Conservation (phyloP, 2,329 filamentous ascomycete genomes). For the Fusarium tricinctum region DNA sequence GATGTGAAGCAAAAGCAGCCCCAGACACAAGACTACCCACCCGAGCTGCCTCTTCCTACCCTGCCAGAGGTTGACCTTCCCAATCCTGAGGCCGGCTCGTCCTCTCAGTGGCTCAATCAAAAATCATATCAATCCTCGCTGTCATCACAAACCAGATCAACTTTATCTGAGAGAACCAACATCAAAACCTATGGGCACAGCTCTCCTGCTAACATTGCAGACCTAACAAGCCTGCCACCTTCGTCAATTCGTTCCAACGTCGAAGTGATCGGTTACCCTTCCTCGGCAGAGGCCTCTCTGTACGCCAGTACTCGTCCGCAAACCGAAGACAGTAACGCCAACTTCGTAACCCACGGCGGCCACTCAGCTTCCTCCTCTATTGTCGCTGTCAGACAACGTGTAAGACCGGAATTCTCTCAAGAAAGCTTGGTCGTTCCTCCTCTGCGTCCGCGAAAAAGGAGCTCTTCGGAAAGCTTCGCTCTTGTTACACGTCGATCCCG, state of each 20-base stretch:
- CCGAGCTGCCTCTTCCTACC: constrained; percentile 49
- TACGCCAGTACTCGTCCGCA: constrained; percentile 54
- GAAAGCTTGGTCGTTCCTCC: constrained; percentile 72
- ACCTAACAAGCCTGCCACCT: constrained; percentile 58
- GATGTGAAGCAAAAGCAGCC: constrained; percentile 60
- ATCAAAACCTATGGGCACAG: constrained; percentile 68
- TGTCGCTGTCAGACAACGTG: constrained; percentile 51
- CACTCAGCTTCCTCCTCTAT: constrained; percentile 58
- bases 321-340: constrained; percentile 60
- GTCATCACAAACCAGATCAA: constrained; percentile 58
- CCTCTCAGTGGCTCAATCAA: constrained; percentile 39
- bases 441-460: constrained; percentile 62
- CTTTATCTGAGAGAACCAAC: constrained; percentile 65
- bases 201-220: constrained; percentile 53
- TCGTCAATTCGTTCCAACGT: constrained; percentile 66
- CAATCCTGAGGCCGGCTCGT: constrained; percentile 37
- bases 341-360: constrained; percentile 67
- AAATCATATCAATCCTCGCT: constrained; percentile 48
- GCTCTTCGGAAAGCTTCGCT: constrained; percentile 64
- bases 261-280: constrained; percentile 65
- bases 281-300: constrained; percentile 59
- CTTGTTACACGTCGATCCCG: constrained; percentile 66
- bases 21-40: constrained; percentile 47
- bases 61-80: constrained; percentile 50
- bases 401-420: constrained; percentile 67